Base-by-base conservation (phyloP, 306 rosid genomes). In the Acacia crassicarpa region DNA sequence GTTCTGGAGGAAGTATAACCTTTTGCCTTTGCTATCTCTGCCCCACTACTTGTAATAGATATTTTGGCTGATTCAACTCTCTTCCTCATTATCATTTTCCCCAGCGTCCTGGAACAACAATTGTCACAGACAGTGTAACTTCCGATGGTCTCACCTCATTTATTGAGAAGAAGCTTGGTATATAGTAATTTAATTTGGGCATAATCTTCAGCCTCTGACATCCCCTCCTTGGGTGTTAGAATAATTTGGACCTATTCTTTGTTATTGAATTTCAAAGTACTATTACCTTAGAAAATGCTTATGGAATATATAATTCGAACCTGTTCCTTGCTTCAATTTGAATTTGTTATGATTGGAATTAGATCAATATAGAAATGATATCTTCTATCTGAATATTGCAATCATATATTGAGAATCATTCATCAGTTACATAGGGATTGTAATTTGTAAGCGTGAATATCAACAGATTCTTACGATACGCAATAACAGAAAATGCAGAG, bases 111-210 rank as follows among this genome's bases (percentile, higher is more conserved):
- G 91, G 96, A 86, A 95, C 99, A 84, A 95, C 96, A 75, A 86
- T 95, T 84, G 97, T 95, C 70, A 95, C 99, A 6, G 99, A 95
- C 87, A 95, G 99, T 76, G 99, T 95, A 81, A 95, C 99, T 78
- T 95, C 99, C 59, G 98, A 93, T 84, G 99, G 99, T 73, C 93
- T 95, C 67, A 92, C 98, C 86, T 80, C 90, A 35, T 95, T 93
- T 88, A 93, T 95, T 43, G 98, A 93, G 92, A 90, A 91, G 81
- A 93, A 93, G 86, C 98, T 95, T 75, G 99, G 99, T 92, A 88
- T 32, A 87, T 25, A 72, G 54, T 72, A 85, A 67, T 82, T 68
- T 82, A 45, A 44, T 76, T 38, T 78, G 72, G 54, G 15, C 78
- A 40, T 72, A 69, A 25, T 32, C 54, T 76, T 65, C 71, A 65